Conservation (phyloP, 2,329 filamentous ascomycete genomes). For the Aschersonia sp. region DNA sequence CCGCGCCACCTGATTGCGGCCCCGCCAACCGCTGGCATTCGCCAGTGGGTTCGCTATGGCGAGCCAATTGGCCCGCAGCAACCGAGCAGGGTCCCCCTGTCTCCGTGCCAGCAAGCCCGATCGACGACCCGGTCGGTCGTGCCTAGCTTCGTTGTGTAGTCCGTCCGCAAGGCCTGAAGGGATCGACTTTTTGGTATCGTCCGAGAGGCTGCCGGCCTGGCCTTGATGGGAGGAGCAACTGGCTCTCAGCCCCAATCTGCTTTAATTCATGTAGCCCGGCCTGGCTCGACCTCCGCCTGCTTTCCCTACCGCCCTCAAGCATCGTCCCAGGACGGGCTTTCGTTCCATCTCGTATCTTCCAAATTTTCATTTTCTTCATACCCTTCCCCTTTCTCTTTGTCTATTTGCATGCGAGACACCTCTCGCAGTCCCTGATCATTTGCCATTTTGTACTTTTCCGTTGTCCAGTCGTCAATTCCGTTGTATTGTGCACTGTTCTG, state of each 20-base stretch:
- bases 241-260: too few relatives aligned
- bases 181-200: too few relatives aligned
- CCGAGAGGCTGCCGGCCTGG: too few relatives aligned
- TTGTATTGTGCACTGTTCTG: too few relatives aligned
- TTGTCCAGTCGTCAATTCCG: too few relatives aligned
- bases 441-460: neutral
- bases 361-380: too few relatives aligned
- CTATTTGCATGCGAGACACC: neutral
- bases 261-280: too few relatives aligned
- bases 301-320: too few relatives aligned
- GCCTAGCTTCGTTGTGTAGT: neutral
- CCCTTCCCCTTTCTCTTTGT: neutral
- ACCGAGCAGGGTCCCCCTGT: neutral
- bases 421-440: neutral
- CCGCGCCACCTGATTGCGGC: neutral
- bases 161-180: neutral
- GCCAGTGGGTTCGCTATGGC: neutral
- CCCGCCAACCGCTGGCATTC: constrained; percentile 6
- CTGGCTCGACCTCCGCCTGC: too few relatives aligned
- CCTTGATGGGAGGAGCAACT: too few relatives aligned
- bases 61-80: neutral
- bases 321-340: too few relatives aligned
- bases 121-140: neutral
- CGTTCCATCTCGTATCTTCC: too few relatives aligned
- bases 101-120: constrained; percentile 2